Evolutionary conservation across 257 asterid genomes (phyloP).

Genomic region (Forsythia viridissima): DNA sequence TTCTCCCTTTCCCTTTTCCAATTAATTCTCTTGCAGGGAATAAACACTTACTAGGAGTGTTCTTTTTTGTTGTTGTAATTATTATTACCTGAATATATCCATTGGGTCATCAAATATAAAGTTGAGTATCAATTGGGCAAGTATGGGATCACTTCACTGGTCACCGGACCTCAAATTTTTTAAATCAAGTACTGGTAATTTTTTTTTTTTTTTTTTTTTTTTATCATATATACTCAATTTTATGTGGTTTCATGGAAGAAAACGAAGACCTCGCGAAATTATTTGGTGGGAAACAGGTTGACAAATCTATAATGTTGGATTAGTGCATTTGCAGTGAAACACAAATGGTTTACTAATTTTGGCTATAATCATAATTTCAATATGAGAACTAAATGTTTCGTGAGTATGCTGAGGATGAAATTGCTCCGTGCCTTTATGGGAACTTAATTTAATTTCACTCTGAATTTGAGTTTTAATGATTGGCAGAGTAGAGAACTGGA

Average conservation of each 20-base stretch:
- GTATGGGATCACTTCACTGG: too few species aligned
- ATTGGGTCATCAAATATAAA: too few species aligned
- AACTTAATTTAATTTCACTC: conserved; percentile 5
- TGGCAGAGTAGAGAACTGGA: conserved; percentile 16
- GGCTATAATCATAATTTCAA: background rate
- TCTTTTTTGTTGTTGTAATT: too few species aligned
- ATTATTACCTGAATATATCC: too few species aligned
- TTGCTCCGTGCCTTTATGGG: conserved; percentile 29
- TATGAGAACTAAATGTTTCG: background rate
- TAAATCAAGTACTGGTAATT: too few species aligned
- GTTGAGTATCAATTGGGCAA: too few species aligned
- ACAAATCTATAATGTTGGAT: background rate
- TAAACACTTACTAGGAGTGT: too few species aligned
- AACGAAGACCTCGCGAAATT: background rate
- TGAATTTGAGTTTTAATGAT: background rate
- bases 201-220: background rate
- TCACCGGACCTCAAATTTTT: too few species aligned
- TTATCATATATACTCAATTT: background rate
- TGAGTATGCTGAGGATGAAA: conserved; percentile 3
- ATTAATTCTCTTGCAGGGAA: too few species aligned
- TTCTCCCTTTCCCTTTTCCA: too few species aligned
- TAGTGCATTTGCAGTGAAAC: background rate
- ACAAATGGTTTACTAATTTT: conserved; percentile 8
- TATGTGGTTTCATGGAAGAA: conserved; percentile 1
- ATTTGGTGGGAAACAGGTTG: background rate